Percentiles rank a stretch among this genome's conserved stretches.
Conservation (phyloP, 352 stramenopile species). For the Chrysophaeum taylorii region DNA sequence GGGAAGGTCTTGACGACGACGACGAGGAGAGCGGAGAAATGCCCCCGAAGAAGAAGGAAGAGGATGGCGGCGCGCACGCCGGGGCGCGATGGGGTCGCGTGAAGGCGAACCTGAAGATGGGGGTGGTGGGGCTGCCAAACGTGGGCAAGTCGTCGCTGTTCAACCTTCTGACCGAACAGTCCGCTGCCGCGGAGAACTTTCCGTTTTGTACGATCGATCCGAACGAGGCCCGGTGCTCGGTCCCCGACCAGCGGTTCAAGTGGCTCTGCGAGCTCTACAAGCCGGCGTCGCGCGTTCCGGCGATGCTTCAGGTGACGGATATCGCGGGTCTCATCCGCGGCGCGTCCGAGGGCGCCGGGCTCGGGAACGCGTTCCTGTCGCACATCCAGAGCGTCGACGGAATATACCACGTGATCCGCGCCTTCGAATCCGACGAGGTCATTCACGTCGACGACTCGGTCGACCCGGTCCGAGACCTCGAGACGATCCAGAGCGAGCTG, state of each 20-base stretch:
- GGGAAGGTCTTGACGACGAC: too few relatives aligned
- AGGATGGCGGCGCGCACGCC: slow-evolving; percentile 39
- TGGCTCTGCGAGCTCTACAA: slow-evolving; percentile 87
- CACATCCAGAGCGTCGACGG: slow-evolving; percentile 98
- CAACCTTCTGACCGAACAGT: slow-evolving; percentile 79
- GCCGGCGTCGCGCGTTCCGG: slow-evolving; percentile 82
- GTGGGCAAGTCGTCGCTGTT: slow-evolving; percentile 88
- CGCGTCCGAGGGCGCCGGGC: slow-evolving; percentile 88
- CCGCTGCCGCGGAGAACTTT: slow-evolving; percentile 55
- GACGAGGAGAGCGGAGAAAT: too few relatives aligned
- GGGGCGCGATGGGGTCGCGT: slow-evolving; percentile 60
- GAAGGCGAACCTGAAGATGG: slow-evolving; percentile 66
- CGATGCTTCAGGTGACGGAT: slow-evolving; percentile 95
- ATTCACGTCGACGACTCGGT: slow-evolving; percentile 98
- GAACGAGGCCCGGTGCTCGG: slow-evolving; percentile 88
- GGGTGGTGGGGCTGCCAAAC: slow-evolving; percentile 85
- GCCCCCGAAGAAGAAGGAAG: slow-evolving; percentile 61
- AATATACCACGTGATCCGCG: slow-evolving; percentile 81
- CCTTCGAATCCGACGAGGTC: slow-evolving; percentile 93
- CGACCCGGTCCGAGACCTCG: slow-evolving; percentile 93
- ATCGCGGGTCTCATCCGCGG: slow-evolving; percentile 96
- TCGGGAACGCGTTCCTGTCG: slow-evolving; percentile 98
- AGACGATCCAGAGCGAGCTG: slow-evolving; percentile 97
- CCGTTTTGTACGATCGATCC: slow-evolving; percentile 98
- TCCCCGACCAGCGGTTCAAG: slow-evolving; percentile 97